Conservation (phyloP, 1,139 yeast genomes). For the Taphrina wiesneri region DNA sequence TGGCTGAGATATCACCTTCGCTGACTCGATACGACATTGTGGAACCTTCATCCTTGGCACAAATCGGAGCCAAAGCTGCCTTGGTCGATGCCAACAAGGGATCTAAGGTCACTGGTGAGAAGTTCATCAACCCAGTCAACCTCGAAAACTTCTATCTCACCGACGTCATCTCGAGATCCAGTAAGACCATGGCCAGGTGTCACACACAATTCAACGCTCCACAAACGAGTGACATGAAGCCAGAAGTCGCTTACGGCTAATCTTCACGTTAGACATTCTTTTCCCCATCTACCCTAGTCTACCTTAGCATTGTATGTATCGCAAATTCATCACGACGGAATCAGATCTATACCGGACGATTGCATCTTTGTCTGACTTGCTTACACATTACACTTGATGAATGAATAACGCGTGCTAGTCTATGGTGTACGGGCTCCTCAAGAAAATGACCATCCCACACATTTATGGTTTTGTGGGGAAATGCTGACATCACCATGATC, state of each 20-base stretch:
- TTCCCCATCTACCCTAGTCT: not conserved
- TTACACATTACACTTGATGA: no score
- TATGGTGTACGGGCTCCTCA: not conserved
- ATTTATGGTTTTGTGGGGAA: not conserved
- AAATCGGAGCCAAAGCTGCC: conserved; percentile 59
- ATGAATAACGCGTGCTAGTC: no score
- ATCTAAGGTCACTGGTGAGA: conserved; percentile 53
- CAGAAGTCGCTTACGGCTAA: conserved; percentile 32
- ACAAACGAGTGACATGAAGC: conserved; percentile 30
- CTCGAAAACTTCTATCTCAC: conserved; percentile 84
- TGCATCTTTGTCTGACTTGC: no score
- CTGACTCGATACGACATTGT: conserved; percentile 72
- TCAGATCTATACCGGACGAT: no score
- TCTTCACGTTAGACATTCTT: not conserved
- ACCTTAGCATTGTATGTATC: conserved; percentile 26
- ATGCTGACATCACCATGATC: conserved; percentile 9
- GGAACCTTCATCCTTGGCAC: conserved; percentile 67
- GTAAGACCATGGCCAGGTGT: conserved; percentile 34
- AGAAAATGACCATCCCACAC: not conserved
- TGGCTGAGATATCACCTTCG: conserved; percentile 80
- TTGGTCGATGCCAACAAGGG: conserved; percentile 47
- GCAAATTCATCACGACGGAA: not conserved
- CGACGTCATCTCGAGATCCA: conserved; percentile 69
- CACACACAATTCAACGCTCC: conserved; percentile 30
- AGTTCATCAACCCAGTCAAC: conserved; percentile 58